Evolutionary conservation across 371 early-diverging fungal species (phyloP), one percentile per base, ranked within the genome.

Genomic region (Haplosporangium sp.): DNA sequence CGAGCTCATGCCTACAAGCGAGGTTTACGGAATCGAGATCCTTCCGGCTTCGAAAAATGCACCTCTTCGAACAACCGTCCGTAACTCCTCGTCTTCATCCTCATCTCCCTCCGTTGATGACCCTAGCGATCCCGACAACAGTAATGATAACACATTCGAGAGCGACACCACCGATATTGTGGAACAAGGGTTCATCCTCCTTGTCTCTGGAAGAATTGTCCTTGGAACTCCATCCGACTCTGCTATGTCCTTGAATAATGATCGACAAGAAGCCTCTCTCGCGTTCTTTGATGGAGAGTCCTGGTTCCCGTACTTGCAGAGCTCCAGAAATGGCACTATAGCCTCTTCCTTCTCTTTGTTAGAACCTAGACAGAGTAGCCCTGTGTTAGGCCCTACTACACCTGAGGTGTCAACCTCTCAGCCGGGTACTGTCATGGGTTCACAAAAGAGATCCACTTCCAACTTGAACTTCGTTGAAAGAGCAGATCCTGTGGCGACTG

Each of bases 301-400:
- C 0, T 93, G 91, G 89, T 86, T 82, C 48, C 92, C 93, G 0
- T 93, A 86, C 68, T 52, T 94, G 48, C 85, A 86, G 9, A 83
- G 92, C 5, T 58, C 84, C 42, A 20, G 80, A 62, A 51, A 73
- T 52, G 48, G 74, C 68, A 57, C 29, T 2, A 4, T 4, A 29
- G 4, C 29, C 4, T 29, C 76, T 61, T 45, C 53, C 13, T 18
- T 16, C 10, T 29, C 43, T 14, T 11, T 13, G 20, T 37, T 38
- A 6, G 52, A 46, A 14, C 21, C 46, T 14, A 0, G 23, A 16
- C 10, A 1, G 40, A 12, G 13, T n/a, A 18, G 43, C 38, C 43
- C 50, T 23, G 56, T 46, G 18, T 12, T 59, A 18, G 48, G 59
- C 11, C 2, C 58, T n/a, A 36, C 6, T 9, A 43, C 52, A n/a